A percentile compares a stretch with the other conserved stretches of the same genome.
phyloP scores from a whole-genome alignment of 2,329 filamentous ascomycete species.

The Botrytis cinerea region DNA sequence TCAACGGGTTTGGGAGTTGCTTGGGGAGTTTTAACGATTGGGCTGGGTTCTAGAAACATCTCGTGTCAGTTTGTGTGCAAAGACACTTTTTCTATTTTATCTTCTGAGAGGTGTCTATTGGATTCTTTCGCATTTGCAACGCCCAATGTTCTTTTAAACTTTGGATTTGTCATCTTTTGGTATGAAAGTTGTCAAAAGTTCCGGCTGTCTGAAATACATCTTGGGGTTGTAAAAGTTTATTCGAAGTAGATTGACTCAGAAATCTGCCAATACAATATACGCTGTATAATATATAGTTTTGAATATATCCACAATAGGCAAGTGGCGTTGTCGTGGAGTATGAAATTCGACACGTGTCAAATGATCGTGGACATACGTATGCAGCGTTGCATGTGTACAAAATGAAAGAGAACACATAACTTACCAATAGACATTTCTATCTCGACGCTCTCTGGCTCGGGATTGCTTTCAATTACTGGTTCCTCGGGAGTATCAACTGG shows the following conservation, averaged over 20 bases:
- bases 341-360: conserved; percentile 10
- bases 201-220: neutral
- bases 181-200: neutral
- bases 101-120: neutral
- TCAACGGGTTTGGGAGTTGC: neutral
- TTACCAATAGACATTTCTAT: conserved; percentile 12
- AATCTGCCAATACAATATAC: neutral
- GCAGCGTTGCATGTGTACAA: conserved; percentile 1
- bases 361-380: conserved; percentile 3
- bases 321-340: neutral
- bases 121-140: neutral
- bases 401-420: neutral
- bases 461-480: neutral
- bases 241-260: neutral
- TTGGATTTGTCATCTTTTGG: neutral
- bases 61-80: neutral
- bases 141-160: neutral
- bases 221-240: neutral
- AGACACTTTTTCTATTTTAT: neutral
- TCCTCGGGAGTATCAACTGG: neutral
- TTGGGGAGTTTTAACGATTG: neutral
- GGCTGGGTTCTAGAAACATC: neutral
- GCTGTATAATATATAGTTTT: neutral
- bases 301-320: neutral
- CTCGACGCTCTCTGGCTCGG: conserved; percentile 1